Base-by-base conservation (phyloP, 352 stramenopile species). In the Peronospora farinosa region DNA sequence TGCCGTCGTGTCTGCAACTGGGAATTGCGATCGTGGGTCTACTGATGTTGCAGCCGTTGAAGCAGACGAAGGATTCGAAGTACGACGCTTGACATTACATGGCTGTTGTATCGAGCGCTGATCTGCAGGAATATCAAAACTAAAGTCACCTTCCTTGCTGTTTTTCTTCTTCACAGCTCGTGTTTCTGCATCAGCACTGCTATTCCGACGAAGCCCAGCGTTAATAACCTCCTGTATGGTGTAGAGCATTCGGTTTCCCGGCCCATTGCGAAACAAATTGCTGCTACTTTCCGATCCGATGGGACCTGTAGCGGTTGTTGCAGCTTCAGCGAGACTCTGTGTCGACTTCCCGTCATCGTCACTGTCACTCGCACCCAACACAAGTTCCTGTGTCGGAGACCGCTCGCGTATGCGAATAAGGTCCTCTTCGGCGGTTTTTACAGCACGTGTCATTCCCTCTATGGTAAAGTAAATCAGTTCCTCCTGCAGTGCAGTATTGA, bases 381-480 rank as follows among this genome's bases (percentile, higher is more conserved):
- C 58, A 0, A 74, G 41, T 32, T 78, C 66, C 12, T 75, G 73
- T 2, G 70, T 83, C 5, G 71, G 69, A 23, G 75, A 86, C 9
- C 56, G 69, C 27, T 78, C 60, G 1, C 67, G 67, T 30, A 65
- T 47, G 5, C 58, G 60, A 25, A 81, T 37, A 0, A 86, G 57
- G 17, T 88, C 79, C 10, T 86, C 77, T 35, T 90, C 81, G 3
- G 78, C 72, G 15, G 79, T 57, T 19, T 88, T 67, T 27, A 95
- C 67, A 5, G 86, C 77, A 9, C 72, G 67, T 17, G 74, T 87
- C 78, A 95, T 95, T 8, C 86, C 82, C 25, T 88, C 75, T 31
- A 92, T 92, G n/a, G 86, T 95, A 51, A 91, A 95, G 46, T 90
- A 90, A 39, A 96, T 87, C 19, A 96, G 71, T 42, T 96, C 86